These are phyloP conservation scores for Epithele typhae DNA, from an alignment of 768 basidiomycete genomes.

Conservation along the genomic window DNA sequence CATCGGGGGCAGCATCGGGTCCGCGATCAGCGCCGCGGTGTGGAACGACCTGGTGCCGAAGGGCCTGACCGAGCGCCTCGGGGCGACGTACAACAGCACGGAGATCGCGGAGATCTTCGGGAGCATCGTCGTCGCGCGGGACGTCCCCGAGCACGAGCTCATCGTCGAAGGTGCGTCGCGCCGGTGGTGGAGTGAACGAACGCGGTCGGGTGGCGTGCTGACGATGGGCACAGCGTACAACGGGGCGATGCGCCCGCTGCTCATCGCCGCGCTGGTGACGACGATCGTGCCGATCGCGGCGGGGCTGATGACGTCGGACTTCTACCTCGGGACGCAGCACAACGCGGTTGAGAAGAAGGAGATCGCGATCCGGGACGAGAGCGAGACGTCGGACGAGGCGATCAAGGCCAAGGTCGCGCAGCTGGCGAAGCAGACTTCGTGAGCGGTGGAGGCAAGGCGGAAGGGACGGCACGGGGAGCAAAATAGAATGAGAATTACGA, in stretches of 20 bases:
- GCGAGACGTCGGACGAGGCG: too few relatives aligned
- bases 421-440: too few relatives aligned
- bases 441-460: too few relatives aligned
- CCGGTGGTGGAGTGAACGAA: too few relatives aligned
- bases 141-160: conserved; percentile 7
- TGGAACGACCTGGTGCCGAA: conserved; percentile 19
- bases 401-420: too few relatives aligned
- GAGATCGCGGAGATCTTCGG: conserved; percentile 17
- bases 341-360: conserved; percentile 28
- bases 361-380: not conserved
- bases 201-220: too few relatives aligned
- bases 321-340: conserved; percentile 36
- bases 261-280: conserved; percentile 29
- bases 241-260: conserved; percentile 12
- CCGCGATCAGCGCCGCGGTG: conserved; percentile 26
- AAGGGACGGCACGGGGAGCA: too few relatives aligned
- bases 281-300: conserved; percentile 36
- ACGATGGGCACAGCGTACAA: too few relatives aligned
- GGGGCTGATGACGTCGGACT: conserved; percentile 34
- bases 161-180: too few relatives aligned
- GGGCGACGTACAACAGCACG: conserved; percentile 1
- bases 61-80: conserved; percentile 17
- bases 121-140: conserved; percentile 13
- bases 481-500: too few relatives aligned
- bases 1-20: conserved; percentile 36